Evolutionary conservation across 2,329 filamentous ascomycete genomes (phyloP).

Genomic region (Chlorencoelia australis): DNA sequence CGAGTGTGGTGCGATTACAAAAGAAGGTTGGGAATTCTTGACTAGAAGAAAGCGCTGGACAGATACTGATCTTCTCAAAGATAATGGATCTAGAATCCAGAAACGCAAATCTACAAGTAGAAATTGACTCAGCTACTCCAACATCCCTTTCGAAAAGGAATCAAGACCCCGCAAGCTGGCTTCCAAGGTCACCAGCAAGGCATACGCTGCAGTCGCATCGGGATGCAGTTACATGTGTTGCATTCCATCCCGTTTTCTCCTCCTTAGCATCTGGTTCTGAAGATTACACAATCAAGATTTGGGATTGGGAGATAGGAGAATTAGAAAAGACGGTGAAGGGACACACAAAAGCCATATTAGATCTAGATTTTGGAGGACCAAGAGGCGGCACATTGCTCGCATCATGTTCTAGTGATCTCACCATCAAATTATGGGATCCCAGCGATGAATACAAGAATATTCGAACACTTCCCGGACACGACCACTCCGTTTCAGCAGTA

Average conservation of each 20-base stretch:
- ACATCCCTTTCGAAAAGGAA: slow-evolving; percentile 65
- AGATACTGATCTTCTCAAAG: slow-evolving; percentile 34
- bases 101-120: slow-evolving; percentile 62
- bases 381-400: slow-evolving; percentile 69
- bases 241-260: slow-evolving; percentile 87
- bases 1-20: slow-evolving; percentile 84
- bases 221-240: slow-evolving; percentile 72
- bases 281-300: slow-evolving; percentile 90
- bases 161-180: slow-evolving; percentile 76
- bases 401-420: slow-evolving; percentile 64
- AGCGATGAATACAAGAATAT: slow-evolving; percentile 93
- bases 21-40: slow-evolving; percentile 62
- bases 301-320: slow-evolving; percentile 93
- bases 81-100: slow-evolving; percentile 88
- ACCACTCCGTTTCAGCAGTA: slow-evolving; percentile 82
- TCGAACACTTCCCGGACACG: slow-evolving; percentile 78
- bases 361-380: slow-evolving; percentile 84
- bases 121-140: slow-evolving; percentile 76
- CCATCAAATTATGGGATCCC: slow-evolving; percentile 93
- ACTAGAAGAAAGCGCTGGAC: slow-evolving; percentile 2
- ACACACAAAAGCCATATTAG: slow-evolving; percentile 79
- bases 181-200: slow-evolving; percentile 71
- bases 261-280: slow-evolving; percentile 85
- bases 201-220: slow-evolving; percentile 79
- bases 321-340: slow-evolving; percentile 84